Percentiles rank a stretch among this genome's conserved stretches.
phyloP scores from a whole-genome alignment of 129 eudicot genomes.

The Flaveria bidentis region DNA sequence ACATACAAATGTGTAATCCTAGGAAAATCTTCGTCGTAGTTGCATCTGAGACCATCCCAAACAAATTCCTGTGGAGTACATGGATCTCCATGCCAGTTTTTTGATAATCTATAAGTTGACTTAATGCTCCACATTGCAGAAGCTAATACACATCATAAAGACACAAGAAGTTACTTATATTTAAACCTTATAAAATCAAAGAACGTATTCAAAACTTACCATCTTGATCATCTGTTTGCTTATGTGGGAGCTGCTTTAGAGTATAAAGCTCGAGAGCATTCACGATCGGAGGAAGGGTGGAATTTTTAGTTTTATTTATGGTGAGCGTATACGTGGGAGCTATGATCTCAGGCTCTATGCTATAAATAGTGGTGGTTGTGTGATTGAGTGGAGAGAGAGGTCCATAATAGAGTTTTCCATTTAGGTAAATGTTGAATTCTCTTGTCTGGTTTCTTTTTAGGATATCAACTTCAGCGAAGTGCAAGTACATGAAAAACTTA shows the following conservation, averaged over 20 bases:
- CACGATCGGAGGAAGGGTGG: constrained; percentile 55
- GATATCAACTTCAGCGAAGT: constrained; percentile 34
- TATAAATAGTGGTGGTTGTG: constrained; percentile 10
- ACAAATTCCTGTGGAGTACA: constrained; percentile 44
- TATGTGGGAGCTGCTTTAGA: constrained; percentile 26
- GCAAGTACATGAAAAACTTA: constrained; percentile 25
- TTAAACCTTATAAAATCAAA: neutral
- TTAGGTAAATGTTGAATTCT: constrained; percentile 38
- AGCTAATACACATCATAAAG: constrained; percentile 25
- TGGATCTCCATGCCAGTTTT: constrained; percentile 68
- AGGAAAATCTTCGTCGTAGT: constrained; percentile 17
- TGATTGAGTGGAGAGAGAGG: constrained; percentile 28
- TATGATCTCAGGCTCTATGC: constrained; percentile 13
- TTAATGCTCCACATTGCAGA: constrained; percentile 40
- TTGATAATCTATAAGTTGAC: constrained; percentile 35
- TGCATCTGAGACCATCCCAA: constrained; percentile 53
- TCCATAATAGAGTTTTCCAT: constrained; percentile 26
- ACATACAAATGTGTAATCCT: constrained; percentile 40
- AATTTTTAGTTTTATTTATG: constrained; percentile 32
- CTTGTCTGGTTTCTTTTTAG: constrained; percentile 29
- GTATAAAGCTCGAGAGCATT: constrained; percentile 49
- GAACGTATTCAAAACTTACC: constrained; percentile 34
- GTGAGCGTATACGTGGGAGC: constrained; percentile 24
- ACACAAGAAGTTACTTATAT: neutral
- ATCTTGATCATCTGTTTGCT: constrained; percentile 38